Evolutionary conservation across 202 grass and related monocot species (phyloP), one percentile per base, ranked within the genome.

Genomic region (Hordeum pubiflorum): DNA sequence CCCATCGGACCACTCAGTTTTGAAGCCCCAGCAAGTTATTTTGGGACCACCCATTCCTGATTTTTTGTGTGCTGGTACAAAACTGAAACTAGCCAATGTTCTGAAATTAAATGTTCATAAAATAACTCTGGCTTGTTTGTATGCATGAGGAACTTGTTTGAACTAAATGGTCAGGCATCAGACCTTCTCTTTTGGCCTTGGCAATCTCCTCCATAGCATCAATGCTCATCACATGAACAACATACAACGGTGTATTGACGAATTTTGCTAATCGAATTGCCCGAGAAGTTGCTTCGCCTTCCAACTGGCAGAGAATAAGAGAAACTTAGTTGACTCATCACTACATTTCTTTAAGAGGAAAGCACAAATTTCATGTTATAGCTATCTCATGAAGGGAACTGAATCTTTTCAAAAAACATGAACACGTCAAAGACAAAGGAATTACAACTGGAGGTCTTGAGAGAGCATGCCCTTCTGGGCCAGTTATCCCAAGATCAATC

Each of bases 131-230:
- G 37, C 38, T 69, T 44, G 3, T 70, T 44, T 70, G 38, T 21
- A 76, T 75, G 58, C 20, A 34, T 4, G 13, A 23, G 1, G 11
- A 46, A 81, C 38, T 46, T 48, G 17, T 55, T 61, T 74, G 22
- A 15, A 89, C 34, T 59, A 66, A 79, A 23, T 81, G 17, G 21
- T 11, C 38, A 54, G 41, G 36, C 9, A 61, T 58, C 44, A 73
- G 3, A 98, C 95, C 95, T 93, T 88, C 72, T 88, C 72, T 98
- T 82, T 86, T 98, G 82, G 95, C 95, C 55, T 90, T 98, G 41
- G 90, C 90, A 78, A 98, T 98, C 86, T 98, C 95, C 63, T 93
- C 95, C 95, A 98, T 91, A 13, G 92, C 95, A 81, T 98, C 92
- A 73, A 83, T 86, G 80, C 95, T 98, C 92, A 98, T 98, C 69